phyloP scores from a whole-genome alignment of 73 alveolate species.

The Durusdinium trenchii region DNA sequence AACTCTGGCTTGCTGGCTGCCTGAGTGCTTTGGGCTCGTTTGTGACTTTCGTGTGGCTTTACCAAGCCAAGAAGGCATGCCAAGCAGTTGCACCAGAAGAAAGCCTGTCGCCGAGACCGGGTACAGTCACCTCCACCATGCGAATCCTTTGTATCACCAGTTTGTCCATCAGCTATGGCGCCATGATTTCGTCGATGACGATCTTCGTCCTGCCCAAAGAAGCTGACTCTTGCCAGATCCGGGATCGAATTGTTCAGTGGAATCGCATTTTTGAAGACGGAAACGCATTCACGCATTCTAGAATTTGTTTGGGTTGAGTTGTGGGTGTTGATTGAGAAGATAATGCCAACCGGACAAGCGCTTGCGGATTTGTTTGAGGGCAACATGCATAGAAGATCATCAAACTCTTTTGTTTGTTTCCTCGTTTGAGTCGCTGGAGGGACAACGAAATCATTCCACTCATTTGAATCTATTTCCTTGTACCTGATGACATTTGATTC shows the following conservation, averaged over 20 bases:
- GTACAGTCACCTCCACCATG: not conserved
- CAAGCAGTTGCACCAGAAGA: slow-evolving; percentile 24
- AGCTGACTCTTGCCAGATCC: not conserved
- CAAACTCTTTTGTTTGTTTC: too few species aligned
- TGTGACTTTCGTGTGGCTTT: not conserved
- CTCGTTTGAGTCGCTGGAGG: too few species aligned
- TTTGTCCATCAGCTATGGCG: slow-evolving; percentile 58
- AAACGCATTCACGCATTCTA: too few species aligned
- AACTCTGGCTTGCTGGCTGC: slow-evolving; percentile 14
- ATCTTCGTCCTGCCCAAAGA: slow-evolving; percentile 78
- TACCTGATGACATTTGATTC: too few species aligned
- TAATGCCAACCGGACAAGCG: too few species aligned
- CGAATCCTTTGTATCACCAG: slow-evolving; percentile 65
- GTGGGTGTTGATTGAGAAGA: too few species aligned
- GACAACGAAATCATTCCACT: too few species aligned
- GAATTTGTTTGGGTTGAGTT: too few species aligned
- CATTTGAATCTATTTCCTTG: too few species aligned
- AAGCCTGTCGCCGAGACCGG: slow-evolving; percentile 51
- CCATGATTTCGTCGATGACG: slow-evolving; percentile 71
- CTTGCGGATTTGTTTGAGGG: too few species aligned
- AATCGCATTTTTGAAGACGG: too few species aligned
- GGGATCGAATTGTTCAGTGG: not conserved
- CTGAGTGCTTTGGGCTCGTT: slow-evolving; percentile 29
- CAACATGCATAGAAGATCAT: too few species aligned
- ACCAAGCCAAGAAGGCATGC: not conserved